Base-by-base conservation (phyloP, 768 basidiomycete species). In the Tubosaeta sp. region DNA sequence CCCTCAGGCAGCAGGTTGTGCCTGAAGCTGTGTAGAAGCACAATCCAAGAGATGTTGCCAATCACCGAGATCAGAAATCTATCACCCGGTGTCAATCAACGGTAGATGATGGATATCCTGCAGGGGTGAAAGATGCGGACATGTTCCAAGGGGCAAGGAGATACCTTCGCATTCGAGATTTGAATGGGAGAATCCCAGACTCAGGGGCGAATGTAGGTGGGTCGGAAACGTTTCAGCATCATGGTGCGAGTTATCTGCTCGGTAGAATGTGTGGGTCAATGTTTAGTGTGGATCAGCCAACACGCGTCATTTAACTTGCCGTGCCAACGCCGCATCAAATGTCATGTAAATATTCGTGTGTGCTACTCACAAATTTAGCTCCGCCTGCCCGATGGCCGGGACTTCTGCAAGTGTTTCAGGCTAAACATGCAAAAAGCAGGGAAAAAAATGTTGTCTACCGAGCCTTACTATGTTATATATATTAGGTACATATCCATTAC, bases 121-220 rank as follows among this genome's bases (percentile, higher is more conserved):
- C 51, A 63, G 43, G 53, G 42, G 22, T 46, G 42, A 16, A 27
- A 43, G 41, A 46, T 44, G 41, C 32, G 39, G 49, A 53, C 45
- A 42, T 53, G 53, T 52, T 54, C 54, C 52, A 62, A 60, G 44
- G 46, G 59, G 42, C 21, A 41, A 41, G 42, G 52, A 56, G 51
- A 35, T 54, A 25, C 22, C 50, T 51, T 55, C 49, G 51, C 53
- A 59, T 63, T 55, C 54, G 57, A 59, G 56, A 65, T 44, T n/a
- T 52, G 46, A 56, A 63, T 61, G 53, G 48, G 53, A 52, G 52
- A 55, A 48, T 58, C 56, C 55, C 59, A 47, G 49, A 46, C 57
- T 55, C 61, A 66, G 61, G 58, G 62, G 45, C 45, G 59, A 53
- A 27, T n/a, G 7, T 38, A 29, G 35, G 63, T 65, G 58, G 62